Evolutionary conservation across 306 rosid species (phyloP), one percentile per base, ranked within the genome.

Genomic region (Coriaria nepalensis): DNA sequence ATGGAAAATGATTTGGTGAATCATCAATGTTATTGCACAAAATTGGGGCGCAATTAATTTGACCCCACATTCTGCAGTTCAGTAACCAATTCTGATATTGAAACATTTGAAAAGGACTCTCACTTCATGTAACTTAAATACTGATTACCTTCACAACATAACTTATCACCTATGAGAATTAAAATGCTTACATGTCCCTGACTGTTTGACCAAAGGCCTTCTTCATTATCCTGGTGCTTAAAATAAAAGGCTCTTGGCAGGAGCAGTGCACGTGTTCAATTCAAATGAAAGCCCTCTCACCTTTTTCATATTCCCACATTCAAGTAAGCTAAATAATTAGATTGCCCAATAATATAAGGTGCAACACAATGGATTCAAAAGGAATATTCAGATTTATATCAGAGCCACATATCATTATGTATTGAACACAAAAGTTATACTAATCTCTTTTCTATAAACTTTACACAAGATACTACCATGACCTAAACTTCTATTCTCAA

Each of bases 161-260:
- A 43, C 29, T 12, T 35, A 53, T 64, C 8, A 74, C 95, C 29
- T 20, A 20, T 20, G 29, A 20, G 29, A 20, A 20, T 20, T 20
- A 20, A 20, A 20, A 20, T 20, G 29, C 29, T 77, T 74, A 90
- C 98, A 90, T 50, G 68, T 90, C 98, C 75, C 98, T 73, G 52
- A 90, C 94, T 65, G 98, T 90, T 80, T 85, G 98, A 64, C 67
- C 94, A 65, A 90, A 66, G 67, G 45, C 98, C 71, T 90, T 90
- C 98, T 90, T 90, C 98, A 90, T 90, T 20, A 66, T 59, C 47
- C 40, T 38, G 48, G 47, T 48, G 49, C 54, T 49, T 11, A 47
- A 47, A 37, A 33, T 47, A 57, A 32, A 32, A 12, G 47, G 53
- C 40, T 57, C 63, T 51, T 47, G 37, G 45, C 63, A 53, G 29